These are phyloP conservation scores for Sphagnum contortum DNA, from an alignment of 225 moss, liverwort and hornwort genomes.

Conservation along the genomic window DNA sequence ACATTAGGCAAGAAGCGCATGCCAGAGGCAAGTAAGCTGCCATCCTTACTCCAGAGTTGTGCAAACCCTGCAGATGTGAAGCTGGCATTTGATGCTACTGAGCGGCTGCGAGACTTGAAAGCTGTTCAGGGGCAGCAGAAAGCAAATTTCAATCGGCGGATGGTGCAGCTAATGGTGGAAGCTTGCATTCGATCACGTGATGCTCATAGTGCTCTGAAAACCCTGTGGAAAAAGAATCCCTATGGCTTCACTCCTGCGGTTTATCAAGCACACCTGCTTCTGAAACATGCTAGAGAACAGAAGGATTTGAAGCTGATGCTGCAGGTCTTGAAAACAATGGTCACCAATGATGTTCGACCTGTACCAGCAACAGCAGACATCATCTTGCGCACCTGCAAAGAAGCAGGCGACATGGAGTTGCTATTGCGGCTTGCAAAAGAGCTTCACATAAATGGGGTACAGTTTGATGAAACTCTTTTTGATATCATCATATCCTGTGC, in stretches of 20 bases:
- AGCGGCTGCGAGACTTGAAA: conserved; percentile 63
- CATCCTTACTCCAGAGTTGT: conserved; percentile 53
- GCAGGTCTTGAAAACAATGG: conserved; percentile 64
- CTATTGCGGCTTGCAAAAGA: conserved; percentile 44
- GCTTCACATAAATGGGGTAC: conserved; percentile 29
- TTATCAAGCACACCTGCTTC: conserved; percentile 70
- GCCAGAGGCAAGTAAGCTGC: conserved; percentile 54
- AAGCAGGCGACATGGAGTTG: conserved; percentile 33
- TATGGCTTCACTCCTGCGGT: conserved; percentile 75
- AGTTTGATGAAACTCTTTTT: conserved; percentile 28
- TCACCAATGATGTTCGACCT: conserved; percentile 56
- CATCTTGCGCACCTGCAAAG: conserved; percentile 52
- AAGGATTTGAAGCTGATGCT: conserved; percentile 61
- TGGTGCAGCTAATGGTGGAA: conserved; percentile 60
- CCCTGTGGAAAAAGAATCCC: conserved; percentile 58
- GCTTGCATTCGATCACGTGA: conserved; percentile 69
- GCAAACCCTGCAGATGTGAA: conserved; percentile 50
- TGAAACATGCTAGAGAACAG: conserved; percentile 57
- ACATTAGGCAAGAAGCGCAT: conserved; percentile 60
- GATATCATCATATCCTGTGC: conserved; percentile 43
- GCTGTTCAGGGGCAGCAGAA: conserved; percentile 85
- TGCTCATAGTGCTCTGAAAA: conserved; percentile 52
- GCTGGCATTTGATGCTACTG: conserved; percentile 59
- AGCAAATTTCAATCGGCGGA: conserved; percentile 47
- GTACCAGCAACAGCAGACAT: conserved; percentile 70